Percentiles rank a stretch among this genome's conserved stretches.
Evolutionary conservation across 2,329 filamentous ascomycete species (phyloP).

Genomic region (Venturia asperata): DNA sequence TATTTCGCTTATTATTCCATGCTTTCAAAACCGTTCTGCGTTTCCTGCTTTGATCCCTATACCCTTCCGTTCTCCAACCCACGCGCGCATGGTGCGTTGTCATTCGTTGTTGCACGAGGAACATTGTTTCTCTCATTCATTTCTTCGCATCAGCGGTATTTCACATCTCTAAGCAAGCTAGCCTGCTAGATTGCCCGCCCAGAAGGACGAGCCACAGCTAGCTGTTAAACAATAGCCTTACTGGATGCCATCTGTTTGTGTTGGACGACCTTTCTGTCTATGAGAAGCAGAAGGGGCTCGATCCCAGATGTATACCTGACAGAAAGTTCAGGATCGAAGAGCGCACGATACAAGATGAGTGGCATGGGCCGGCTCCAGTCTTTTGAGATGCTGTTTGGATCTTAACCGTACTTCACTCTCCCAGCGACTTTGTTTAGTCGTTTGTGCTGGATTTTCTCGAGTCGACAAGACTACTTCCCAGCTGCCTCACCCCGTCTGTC

Average conservation of each 20-base stretch:
- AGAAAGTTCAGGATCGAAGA: constrained; percentile 1
- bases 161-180: neutral
- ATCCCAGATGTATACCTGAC: neutral
- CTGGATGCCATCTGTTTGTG: neutral
- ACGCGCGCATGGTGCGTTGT: neutral
- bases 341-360: constrained; percentile 11
- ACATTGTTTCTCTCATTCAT: neutral
- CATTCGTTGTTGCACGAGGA: neutral
- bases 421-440: neutral
- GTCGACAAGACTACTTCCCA: neutral
- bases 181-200: neutral
- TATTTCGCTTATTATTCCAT: constrained; percentile 7
- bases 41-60: constrained; percentile 12
- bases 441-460: neutral
- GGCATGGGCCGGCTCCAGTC: neutral
- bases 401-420: neutral
- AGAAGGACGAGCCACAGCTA: neutral
- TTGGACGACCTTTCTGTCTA: constrained; percentile 9
- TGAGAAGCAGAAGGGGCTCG: neutral
- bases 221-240: neutral
- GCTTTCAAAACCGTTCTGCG: neutral
- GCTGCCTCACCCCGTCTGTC: neutral
- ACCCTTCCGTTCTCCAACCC: neutral
- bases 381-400: neutral
- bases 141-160: neutral